Evolutionary conservation across 371 early-diverging fungal species (phyloP).

Genomic region (Mucor lusitanicus): DNA sequence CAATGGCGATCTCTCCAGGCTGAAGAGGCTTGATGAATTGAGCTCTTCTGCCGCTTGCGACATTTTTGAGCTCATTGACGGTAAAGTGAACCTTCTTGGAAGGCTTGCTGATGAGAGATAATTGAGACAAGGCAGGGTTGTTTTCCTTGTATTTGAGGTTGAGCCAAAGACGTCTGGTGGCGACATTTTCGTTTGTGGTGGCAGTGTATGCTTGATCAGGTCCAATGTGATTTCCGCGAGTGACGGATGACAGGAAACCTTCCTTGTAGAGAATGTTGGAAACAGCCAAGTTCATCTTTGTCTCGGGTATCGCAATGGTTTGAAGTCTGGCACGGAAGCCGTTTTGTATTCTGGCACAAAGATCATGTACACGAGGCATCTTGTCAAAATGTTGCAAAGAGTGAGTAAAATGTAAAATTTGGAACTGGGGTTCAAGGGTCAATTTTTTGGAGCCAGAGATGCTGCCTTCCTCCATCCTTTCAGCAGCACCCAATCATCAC

Average conservation of each 20-base stretch:
- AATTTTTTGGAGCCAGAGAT: slow-evolving; percentile 7
- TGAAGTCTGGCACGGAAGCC: slow-evolving; percentile 82
- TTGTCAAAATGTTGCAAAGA: slow-evolving; percentile 6
- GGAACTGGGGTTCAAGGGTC: slow-evolving; percentile 10
- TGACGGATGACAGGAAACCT: slow-evolving; percentile 85
- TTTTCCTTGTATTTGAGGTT: slow-evolving; percentile 91
- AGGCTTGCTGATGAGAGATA: slow-evolving; percentile 82
- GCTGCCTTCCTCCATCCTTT: background rate
- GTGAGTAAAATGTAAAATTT: slow-evolving; percentile 6
- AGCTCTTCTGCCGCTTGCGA: slow-evolving; percentile 72
- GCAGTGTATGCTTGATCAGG: slow-evolving; percentile 73
- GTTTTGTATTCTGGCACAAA: slow-evolving; percentile 93
- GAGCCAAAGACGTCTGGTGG: slow-evolving; percentile 91
- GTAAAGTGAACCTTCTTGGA: slow-evolving; percentile 80
- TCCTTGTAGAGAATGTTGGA: slow-evolving; percentile 87
- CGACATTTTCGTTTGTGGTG: slow-evolving; percentile 82
- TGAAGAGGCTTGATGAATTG: slow-evolving; percentile 79
- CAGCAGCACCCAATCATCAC: slow-evolving; percentile 2
- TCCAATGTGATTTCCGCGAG: slow-evolving; percentile 78
- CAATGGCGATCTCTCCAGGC: slow-evolving; percentile 91
- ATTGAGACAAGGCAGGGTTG: slow-evolving; percentile 72
- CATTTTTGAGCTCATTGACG: slow-evolving; percentile 74
- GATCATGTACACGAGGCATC: slow-evolving; percentile 86
- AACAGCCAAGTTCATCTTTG: slow-evolving; percentile 87
- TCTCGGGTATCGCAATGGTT: slow-evolving; percentile 87